Evolutionary conservation across 805 yeast species (phyloP).

Genomic region (Saccharomycopsis lassenensis): DNA sequence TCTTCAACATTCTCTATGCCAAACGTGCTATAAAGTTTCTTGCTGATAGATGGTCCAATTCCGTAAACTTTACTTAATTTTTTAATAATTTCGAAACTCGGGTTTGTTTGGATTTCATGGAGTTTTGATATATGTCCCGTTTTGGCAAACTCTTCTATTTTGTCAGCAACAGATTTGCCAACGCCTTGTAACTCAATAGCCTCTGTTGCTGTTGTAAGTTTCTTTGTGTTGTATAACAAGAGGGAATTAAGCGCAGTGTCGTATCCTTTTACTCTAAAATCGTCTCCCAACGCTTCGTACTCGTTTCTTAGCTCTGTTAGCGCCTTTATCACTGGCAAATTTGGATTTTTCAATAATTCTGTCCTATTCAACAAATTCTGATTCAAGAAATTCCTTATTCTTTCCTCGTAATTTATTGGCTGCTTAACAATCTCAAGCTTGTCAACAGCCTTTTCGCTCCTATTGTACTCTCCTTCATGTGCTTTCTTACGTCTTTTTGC

Average conservation of each 20-base stretch:
- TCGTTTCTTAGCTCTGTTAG: constrained; percentile 8
- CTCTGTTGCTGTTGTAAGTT: constrained; percentile 27
- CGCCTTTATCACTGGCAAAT: constrained; percentile 10
- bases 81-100: constrained; percentile 22
- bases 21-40: constrained; percentile 27
- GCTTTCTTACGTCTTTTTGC: not conserved
- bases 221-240: constrained; percentile 21
- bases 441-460: not conserved
- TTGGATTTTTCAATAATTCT: constrained; percentile 9
- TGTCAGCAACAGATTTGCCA: constrained; percentile 30
- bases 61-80: constrained; percentile 35
- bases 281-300: constrained; percentile 27
- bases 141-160: constrained; percentile 35
- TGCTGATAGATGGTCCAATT: constrained; percentile 35
- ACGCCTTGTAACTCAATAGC: constrained; percentile 32
- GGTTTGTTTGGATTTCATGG: constrained; percentile 21
- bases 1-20: constrained; percentile 32
- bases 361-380: constrained; percentile 3
- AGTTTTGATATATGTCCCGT: constrained; percentile 26
- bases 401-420: not conserved
- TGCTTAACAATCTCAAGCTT: not conserved
- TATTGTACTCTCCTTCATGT: not conserved
- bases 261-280: constrained; percentile 32
- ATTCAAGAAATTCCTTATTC: constrained; percentile 4
- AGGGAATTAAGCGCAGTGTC: constrained; percentile 32